These are phyloP conservation scores for Emydomyces testavorans DNA, from an alignment of 2,329 filamentous ascomycete species.

Conservation along the genomic window DNA sequence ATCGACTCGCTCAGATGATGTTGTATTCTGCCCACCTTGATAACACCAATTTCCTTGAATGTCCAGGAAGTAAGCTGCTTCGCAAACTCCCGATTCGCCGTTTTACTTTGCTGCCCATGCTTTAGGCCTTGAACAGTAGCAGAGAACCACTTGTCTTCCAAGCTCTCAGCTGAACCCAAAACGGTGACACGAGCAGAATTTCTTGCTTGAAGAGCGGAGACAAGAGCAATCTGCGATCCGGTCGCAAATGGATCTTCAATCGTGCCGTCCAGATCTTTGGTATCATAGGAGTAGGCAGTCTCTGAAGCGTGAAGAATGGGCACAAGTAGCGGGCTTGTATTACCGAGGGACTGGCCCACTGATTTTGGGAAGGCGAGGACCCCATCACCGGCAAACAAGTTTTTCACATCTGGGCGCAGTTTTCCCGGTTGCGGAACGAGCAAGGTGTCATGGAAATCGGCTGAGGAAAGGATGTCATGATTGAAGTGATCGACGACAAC, in stretches of 20 bases:
- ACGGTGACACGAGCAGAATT: slow-evolving; percentile 86
- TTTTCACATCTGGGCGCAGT: slow-evolving; percentile 57
- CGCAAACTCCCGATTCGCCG: slow-evolving; percentile 74
- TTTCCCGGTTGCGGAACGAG: slow-evolving; percentile 58
- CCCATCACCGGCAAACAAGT: slow-evolving; percentile 61
- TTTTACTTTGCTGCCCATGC: slow-evolving; percentile 47
- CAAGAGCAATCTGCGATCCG: slow-evolving; percentile 69
- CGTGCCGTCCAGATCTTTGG: slow-evolving; percentile 64
- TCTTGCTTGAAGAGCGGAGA: slow-evolving; percentile 79
- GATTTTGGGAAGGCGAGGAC: slow-evolving; percentile 71
- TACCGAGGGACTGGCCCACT: slow-evolving; percentile 70
- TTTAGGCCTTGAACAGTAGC: slow-evolving; percentile 54
- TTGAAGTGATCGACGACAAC: slow-evolving; percentile 93
- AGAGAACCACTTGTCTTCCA: slow-evolving; percentile 81
- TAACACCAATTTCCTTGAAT: slow-evolving; percentile 84
- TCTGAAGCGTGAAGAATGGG: slow-evolving; percentile 71
- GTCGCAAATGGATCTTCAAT: slow-evolving; percentile 76
- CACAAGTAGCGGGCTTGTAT: slow-evolving; percentile 60
- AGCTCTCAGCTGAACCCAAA: slow-evolving; percentile 72
- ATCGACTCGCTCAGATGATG: slow-evolving; percentile 54
- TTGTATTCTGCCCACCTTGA: slow-evolving; percentile 71
- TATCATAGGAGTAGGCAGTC: slow-evolving; percentile 88
- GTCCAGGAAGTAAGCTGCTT: slow-evolving; percentile 84
- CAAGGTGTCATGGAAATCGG: slow-evolving; percentile 79
- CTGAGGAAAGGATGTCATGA: slow-evolving; percentile 65